Evolutionary conservation across 2,329 filamentous ascomycete species (phyloP), one percentile per base, ranked within the genome.

Genomic region (Coniochaeta ligniaria): DNA sequence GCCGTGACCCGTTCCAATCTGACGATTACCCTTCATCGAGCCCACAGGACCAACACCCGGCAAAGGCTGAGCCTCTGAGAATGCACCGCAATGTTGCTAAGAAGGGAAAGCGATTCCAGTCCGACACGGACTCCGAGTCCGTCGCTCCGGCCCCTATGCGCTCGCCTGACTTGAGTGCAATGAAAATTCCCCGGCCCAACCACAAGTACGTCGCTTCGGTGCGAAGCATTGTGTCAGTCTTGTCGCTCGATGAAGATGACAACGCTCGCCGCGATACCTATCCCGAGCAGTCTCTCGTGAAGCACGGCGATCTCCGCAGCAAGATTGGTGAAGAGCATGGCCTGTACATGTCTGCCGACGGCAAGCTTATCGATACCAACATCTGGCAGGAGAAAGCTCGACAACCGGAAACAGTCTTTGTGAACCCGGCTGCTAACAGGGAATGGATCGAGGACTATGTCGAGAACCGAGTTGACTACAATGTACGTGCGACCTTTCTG

Each of bases 371-470:
- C 31, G n/a, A 57, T 31, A 57, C 54, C 2, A 20, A 38, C n/a
- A 22, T 57, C 22, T 57, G 54, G 54, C 22, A n/a, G 3, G 54
- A 22, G 7, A 55, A 31, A 24, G 20, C n/a, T 26, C 31, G 35
- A n/a, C 12, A 38, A 22, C 31, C 31, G 26, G 26, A 36, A 6
- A 31, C 22, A 17, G 17, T 26, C 22, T 38, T 57, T 9, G n/a
- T 57, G 6, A 17, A 57, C 35, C 54, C 54, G 16, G 57, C 63
- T 43, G 69, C 64, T 57, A 67, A 60, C 58, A 69, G 70, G n/a
- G n/a, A n/a, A 16, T 72, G 70, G 70, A 50, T 72, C 5, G 52
- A 63, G 17, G 69, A 72, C 59, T 70, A 71, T 55, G 64, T 63
- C 35, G n/a, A 35, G 35, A 36, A 57, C 31, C 31, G 38, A n/a